Percentiles rank a stretch among this genome's conserved stretches.
phyloP scores from a whole-genome alignment of 441 rosid genomes.

The Iberis amara region DNA sequence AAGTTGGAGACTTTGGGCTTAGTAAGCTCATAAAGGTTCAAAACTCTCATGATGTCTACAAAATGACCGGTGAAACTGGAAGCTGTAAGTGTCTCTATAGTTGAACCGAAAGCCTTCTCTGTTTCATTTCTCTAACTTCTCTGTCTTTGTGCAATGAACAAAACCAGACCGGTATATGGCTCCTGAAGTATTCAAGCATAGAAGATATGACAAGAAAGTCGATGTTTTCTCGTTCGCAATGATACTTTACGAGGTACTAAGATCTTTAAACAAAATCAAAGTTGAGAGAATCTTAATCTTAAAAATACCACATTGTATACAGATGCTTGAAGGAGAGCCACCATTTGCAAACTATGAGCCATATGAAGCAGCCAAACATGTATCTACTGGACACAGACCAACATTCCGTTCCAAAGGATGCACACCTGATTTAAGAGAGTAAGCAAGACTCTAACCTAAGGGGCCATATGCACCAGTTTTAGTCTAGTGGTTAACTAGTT shows the following conservation, averaged over 20 bases:
- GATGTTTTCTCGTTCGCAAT: constrained; percentile 96
- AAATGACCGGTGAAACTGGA: constrained; percentile 99
- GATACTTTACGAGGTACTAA: constrained; percentile 86
- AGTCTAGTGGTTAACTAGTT: constrained; percentile 6
- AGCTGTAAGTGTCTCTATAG: constrained; percentile 65
- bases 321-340: constrained; percentile 99
- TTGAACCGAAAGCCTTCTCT: background rate
- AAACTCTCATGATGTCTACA: constrained; percentile 94
- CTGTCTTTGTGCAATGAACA: constrained; percentile 17
- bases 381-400: constrained; percentile 90
- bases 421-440: constrained; percentile 74
- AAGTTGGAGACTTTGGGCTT: constrained; percentile 98
- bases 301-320: constrained; percentile 28
- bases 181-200: constrained; percentile 96
- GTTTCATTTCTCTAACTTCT: background rate
- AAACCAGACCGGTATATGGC: constrained; percentile 96
- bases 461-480: background rate
- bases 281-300: constrained; percentile 10
- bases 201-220: constrained; percentile 94
- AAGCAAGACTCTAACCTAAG: constrained; percentile 34
- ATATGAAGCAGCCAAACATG: constrained; percentile 91
- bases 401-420: constrained; percentile 68
- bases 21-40: constrained; percentile 98
- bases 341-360: constrained; percentile 79
- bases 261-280: constrained; percentile 11